A percentile compares a stretch with the other conserved stretches of the same genome.
Evolutionary conservation across 768 basidiomycete genomes (phyloP).

Genomic region (Naganishia kalamii): DNA sequence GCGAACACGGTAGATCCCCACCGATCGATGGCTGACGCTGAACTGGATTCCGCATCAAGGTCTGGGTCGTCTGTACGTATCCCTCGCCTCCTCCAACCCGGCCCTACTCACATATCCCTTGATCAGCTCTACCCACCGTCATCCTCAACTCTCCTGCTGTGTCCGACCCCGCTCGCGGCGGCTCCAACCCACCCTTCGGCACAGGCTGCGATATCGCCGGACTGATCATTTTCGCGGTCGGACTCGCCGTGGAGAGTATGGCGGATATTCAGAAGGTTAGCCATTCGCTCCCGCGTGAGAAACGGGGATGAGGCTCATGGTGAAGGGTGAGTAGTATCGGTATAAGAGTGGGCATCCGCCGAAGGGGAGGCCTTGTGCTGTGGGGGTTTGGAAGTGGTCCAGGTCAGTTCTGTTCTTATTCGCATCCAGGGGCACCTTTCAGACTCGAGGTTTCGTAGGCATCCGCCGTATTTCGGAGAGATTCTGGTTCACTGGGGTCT

Average conservation of each 20-base stretch:
- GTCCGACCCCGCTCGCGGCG: conserved; percentile 50
- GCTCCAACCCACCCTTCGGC: conserved; percentile 58
- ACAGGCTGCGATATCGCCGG: conserved; percentile 61
- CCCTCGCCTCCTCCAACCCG: not conserved
- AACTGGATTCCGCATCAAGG: conserved; percentile 58
- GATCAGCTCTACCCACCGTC: conserved; percentile 54
- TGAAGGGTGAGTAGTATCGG: conserved; percentile 44
- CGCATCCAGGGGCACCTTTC: not conserved
- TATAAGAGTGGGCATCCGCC: conserved; percentile 55
- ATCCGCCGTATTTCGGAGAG: conserved; percentile 70
- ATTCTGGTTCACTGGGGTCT: conserved; percentile 46
- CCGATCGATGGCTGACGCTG: no score
- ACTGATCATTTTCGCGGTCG: conserved; percentile 58
- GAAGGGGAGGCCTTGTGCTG: conserved; percentile 52
- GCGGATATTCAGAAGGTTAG: conserved; percentile 56
- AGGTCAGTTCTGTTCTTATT: not conserved
- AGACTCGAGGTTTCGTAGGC: conserved; percentile 51
- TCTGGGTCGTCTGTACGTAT: conserved; percentile 41
- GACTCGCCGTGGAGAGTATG: conserved; percentile 56
- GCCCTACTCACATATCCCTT: not conserved
- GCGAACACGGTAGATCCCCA: not conserved
- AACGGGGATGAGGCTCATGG: not conserved
- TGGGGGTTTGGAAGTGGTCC: conserved; percentile 44
- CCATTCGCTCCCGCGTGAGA: not conserved
- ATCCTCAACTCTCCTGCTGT: conserved; percentile 65